Evolutionary conservation across 306 rosid species (phyloP).

Genomic region (Nissolia schottii): DNA sequence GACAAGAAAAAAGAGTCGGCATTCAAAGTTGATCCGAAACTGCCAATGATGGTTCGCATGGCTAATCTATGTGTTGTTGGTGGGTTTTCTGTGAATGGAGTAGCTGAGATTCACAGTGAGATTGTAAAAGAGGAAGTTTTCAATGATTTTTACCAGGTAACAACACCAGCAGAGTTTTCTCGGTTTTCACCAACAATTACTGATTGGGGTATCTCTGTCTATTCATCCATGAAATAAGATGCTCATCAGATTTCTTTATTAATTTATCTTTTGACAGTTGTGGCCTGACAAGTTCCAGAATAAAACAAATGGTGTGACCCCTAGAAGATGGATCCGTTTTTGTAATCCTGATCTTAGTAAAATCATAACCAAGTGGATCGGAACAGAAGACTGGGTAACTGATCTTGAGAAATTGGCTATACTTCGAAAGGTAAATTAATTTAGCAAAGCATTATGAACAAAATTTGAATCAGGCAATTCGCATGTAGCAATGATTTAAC

Average conservation of each 20-base stretch:
- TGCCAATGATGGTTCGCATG: conserved; percentile 79
- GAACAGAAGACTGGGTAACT: conserved; percentile 65
- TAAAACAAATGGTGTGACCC: conserved; percentile 97
- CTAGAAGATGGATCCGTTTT: conserved; percentile 94
- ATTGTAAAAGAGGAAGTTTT: conserved; percentile 90
- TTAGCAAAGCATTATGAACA: neutral
- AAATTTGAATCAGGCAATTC: neutral
- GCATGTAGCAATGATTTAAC: neutral
- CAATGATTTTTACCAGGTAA: conserved; percentile 69
- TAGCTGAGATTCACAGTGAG: conserved; percentile 89
- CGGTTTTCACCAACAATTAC: neutral
- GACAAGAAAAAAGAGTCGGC: conserved; percentile 29
- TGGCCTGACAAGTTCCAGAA: conserved; percentile 96
- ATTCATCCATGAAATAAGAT: conserved; percentile 8
- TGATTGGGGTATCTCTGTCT: neutral
- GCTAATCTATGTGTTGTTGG: conserved; percentile 93
- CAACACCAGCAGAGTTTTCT: neutral
- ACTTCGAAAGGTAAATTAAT: conserved; percentile 41
- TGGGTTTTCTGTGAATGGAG: conserved; percentile 94
- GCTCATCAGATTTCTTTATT: conserved; percentile 14
- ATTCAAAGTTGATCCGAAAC: conserved; percentile 48
- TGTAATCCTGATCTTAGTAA: conserved; percentile 84
- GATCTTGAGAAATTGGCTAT: conserved; percentile 41
- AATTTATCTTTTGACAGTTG: conserved; percentile 45
- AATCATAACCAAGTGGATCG: conserved; percentile 74